phyloP scores from a whole-genome alignment of 371 early-diverging fungal genomes.

The Thermomucor indicae-seudaticae region DNA sequence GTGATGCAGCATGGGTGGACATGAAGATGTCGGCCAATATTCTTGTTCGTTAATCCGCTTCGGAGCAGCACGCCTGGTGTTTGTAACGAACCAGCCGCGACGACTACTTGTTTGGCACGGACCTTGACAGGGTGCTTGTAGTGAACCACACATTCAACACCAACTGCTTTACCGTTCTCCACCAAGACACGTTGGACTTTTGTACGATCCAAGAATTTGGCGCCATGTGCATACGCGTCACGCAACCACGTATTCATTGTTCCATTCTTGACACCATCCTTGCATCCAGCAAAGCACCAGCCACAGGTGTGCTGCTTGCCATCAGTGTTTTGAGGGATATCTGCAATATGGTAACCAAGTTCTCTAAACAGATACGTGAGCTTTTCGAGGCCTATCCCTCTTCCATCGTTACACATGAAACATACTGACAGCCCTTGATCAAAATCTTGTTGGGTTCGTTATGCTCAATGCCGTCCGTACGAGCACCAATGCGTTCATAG shows the following conservation, averaged over 20 bases:
- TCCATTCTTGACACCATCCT: conserved; percentile 68
- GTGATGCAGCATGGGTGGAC: conserved; percentile 63
- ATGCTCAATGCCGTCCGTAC: conserved; percentile 50
- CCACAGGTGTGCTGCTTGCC: conserved; percentile 61
- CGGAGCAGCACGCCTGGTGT: conserved; percentile 63
- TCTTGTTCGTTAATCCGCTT: conserved; percentile 63
- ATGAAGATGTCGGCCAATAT: conserved; percentile 67
- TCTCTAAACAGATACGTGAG: conserved; percentile 20
- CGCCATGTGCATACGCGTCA: conserved; percentile 61
- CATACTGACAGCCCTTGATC: conserved; percentile 57
- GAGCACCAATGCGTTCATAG: conserved; percentile 51
- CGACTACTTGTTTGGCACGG: conserved; percentile 57
- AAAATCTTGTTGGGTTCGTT: conserved; percentile 58
- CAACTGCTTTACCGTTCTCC: conserved; percentile 45
- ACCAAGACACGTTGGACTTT: conserved; percentile 53
- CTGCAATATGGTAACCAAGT: conserved; percentile 55
- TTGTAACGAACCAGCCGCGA: conserved; percentile 64
- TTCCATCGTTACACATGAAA: not conserved
- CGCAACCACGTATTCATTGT: conserved; percentile 63
- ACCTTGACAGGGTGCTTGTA: conserved; percentile 25
- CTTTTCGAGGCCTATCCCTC: not conserved
- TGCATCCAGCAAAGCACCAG: conserved; percentile 68
- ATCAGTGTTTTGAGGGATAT: conserved; percentile 68
- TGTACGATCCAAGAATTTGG: conserved; percentile 56
- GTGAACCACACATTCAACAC: conserved; percentile 40